These are phyloP conservation scores for Cryptosporidium sp. DNA, from an alignment of 169 alveolate species.

Conservation along the genomic window DNA sequence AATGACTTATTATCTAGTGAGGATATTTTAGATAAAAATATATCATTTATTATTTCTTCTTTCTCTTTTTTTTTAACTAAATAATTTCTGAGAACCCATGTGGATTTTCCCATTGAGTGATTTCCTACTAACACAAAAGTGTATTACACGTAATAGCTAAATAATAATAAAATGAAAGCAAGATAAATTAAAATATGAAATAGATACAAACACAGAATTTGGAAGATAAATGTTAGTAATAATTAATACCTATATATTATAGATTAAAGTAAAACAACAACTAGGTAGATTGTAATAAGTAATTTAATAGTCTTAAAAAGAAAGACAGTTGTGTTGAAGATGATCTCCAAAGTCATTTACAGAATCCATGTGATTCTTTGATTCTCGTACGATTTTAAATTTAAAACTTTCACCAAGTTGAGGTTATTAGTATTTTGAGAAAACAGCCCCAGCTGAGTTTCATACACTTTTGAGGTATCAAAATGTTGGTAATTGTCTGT, in stretches of 20 bases:
- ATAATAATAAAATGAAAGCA: not conserved
- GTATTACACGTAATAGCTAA: not conserved
- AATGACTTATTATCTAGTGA: not conserved
- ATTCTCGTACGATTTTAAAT: not conserved
- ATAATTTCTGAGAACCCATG: no score
- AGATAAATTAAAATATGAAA: not conserved
- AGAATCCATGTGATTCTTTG: not conserved
- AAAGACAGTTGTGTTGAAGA: not conserved
- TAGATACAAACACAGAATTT: not conserved
- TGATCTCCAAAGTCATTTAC: not conserved
- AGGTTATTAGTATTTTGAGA: not conserved
- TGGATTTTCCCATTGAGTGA: not conserved
- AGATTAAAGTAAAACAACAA: constrained; percentile 20
- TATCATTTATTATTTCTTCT: no score
- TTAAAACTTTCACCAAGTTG: not conserved
- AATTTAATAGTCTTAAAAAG: constrained; percentile 4
- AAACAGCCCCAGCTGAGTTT: not conserved
- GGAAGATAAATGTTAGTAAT: not conserved
- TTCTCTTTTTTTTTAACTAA: no score
- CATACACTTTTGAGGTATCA: not conserved
- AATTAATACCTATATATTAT: constrained; percentile 66
- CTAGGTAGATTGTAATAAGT: not conserved
- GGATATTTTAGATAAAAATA: no score
- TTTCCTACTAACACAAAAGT: not conserved
- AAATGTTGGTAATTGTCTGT: not conserved